phyloP scores from a whole-genome alignment of 2,329 filamentous ascomycete species.

The Zymoseptoria passerinii region DNA sequence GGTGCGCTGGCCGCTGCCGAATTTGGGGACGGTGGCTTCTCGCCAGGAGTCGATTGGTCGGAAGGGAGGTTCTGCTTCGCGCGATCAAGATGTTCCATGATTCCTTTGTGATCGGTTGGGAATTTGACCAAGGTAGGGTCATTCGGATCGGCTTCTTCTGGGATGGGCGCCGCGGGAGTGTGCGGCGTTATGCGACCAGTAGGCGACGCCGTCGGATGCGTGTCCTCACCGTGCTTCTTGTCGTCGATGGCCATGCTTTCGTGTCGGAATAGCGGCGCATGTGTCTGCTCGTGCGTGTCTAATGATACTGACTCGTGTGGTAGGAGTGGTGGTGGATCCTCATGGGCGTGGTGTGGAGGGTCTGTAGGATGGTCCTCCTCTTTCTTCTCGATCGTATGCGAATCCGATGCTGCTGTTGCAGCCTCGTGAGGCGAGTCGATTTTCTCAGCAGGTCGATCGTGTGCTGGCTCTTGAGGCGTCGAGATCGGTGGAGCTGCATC shows the following conservation, averaged over 20 bases:
- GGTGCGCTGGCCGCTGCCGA: constrained; percentile 11
- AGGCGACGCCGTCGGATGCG: not conserved
- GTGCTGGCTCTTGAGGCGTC: constrained; percentile 1
- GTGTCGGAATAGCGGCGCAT: constrained; percentile 27
- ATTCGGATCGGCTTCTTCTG: constrained; percentile 22
- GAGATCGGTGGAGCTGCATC: not conserved
- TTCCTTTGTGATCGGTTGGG: constrained; percentile 29
- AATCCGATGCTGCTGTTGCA: constrained; percentile 6
- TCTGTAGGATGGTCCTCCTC: constrained; percentile 9
- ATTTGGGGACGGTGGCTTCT: constrained; percentile 4
- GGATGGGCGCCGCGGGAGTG: constrained; percentile 6
- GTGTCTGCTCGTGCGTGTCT: constrained; percentile 18
- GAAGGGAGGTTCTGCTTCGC: constrained; percentile 16
- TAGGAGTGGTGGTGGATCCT: constrained; percentile 29
- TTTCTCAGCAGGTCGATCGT: constrained; percentile 7
- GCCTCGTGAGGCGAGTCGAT: not conserved
- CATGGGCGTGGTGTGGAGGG: constrained; percentile 1
- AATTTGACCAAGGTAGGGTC: constrained; percentile 28
- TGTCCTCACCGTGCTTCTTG: constrained; percentile 13
- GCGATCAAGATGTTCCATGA: constrained; percentile 27
- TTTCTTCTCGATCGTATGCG: constrained; percentile 5
- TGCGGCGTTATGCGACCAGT: not conserved
- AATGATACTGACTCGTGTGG: constrained; percentile 30
- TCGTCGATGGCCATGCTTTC: constrained; percentile 22
- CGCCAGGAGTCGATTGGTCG: constrained; percentile 16